Conservation (phyloP, 257 asterid species). For the Plantago elongata region DNA sequence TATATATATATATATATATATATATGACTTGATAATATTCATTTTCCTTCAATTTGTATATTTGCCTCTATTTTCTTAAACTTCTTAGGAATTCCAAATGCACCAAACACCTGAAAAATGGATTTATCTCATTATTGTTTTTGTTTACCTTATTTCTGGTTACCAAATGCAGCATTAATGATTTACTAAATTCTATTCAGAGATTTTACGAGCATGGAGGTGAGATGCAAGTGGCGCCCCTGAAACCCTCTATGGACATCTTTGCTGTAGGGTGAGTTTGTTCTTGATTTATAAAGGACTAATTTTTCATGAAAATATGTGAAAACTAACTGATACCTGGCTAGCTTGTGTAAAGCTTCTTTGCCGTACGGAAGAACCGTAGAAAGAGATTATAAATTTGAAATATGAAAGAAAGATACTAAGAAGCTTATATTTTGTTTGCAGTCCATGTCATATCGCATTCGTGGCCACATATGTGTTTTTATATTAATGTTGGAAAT, state of each 20-base stretch:
- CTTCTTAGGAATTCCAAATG: too few relatives aligned
- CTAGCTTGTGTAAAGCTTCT: constrained; percentile 11
- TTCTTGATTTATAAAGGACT: constrained; percentile 12
- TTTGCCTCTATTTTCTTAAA: too few relatives aligned
- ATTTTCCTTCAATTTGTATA: too few relatives aligned
- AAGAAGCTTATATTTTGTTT: background rate
- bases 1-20: too few relatives aligned
- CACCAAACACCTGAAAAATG: too few relatives aligned
- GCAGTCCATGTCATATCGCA: too few relatives aligned
- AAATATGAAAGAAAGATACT: constrained; percentile 13
- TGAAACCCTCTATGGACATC: constrained; percentile 95
- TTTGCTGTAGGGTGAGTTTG: constrained; percentile 92
- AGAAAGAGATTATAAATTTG: constrained; percentile 4
- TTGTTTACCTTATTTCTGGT: background rate
- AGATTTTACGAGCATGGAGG: constrained; percentile 98
- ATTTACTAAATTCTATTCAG: constrained; percentile 31
- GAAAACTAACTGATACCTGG: constrained; percentile 10
- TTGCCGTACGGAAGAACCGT: constrained; percentile 11
- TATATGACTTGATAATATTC: too few relatives aligned
- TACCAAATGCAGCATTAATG: background rate
- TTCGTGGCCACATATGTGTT: too few relatives aligned
- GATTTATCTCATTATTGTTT: too few relatives aligned
- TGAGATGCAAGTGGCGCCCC: constrained; percentile 64
- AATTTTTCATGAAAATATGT: constrained; percentile 14
- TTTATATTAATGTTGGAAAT: too few relatives aligned